Evolutionary conservation across 164 flowering plant species (phyloP).

Genomic region (Stephania cephalantha): DNA sequence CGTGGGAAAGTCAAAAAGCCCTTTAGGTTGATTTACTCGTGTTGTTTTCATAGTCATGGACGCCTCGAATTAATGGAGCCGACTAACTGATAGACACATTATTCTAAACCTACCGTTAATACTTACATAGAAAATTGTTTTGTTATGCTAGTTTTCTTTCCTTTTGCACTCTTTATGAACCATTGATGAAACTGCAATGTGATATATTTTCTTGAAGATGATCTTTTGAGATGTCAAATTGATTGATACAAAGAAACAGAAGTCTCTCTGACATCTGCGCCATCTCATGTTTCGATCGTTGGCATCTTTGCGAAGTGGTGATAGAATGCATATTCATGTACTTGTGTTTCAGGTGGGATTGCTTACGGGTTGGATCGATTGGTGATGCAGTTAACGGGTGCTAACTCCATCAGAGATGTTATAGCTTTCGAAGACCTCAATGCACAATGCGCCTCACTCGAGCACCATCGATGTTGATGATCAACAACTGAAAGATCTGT

Average conservation of each 20-base stretch:
- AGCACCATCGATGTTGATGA: slow-evolving; percentile 86
- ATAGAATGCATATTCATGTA: neutral
- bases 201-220: too few relatives aligned
- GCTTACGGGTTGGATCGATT: slow-evolving; percentile 89
- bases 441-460: slow-evolving; percentile 87
- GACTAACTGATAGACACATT: too few relatives aligned
- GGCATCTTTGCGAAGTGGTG: neutral
- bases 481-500: slow-evolving; percentile 73
- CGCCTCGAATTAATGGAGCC: too few relatives aligned
- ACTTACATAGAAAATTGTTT: too few relatives aligned
- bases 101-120: too few relatives aligned
- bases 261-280: neutral
- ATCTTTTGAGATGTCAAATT: neutral
- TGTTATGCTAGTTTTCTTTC: too few relatives aligned
- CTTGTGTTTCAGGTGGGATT: slow-evolving; percentile 66
- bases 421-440: slow-evolving; percentile 93
- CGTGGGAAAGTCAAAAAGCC: too few relatives aligned
- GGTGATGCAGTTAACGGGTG: slow-evolving; percentile 80
- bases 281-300: neutral
- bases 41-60: neutral
- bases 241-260: neutral
- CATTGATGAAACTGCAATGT: too few relatives aligned
- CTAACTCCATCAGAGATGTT: slow-evolving; percentile 87
- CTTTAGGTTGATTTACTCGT: too few relatives aligned
- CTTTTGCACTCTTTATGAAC: too few relatives aligned